Evolutionary conservation across 441 rosid species (phyloP), one percentile per base, ranked within the genome.

Genomic region (Corymbia calophylla): DNA sequence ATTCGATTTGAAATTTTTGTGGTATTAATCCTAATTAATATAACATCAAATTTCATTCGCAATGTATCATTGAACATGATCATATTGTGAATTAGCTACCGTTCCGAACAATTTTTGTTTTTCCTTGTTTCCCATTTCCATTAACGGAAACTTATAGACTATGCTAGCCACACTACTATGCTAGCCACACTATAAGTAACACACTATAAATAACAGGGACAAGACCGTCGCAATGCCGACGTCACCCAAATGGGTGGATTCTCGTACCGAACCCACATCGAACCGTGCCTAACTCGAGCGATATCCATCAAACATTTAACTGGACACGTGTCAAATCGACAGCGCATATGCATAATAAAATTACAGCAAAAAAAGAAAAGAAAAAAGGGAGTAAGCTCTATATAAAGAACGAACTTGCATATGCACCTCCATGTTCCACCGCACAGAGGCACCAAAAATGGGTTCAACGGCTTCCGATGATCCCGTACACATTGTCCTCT

Each of bases 401-500:
- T 73, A 21, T 39, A 39, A 13, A 21, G 84, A 73, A 39, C 44
- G 44, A 39, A 73, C 29, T 21, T 39, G 51, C 84, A 5, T 5
- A 11, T 73, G 84, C n/a, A 21, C 81, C 81, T 21, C 51, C 4
- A 21, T 21, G 49, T 73, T 73, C 49, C 49, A 5, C 44, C 49
- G 1, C 48, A 21, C 1, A 58, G 14, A 58, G 25, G 51, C 51
- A 73, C 82, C 51, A 39, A 73, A 73, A 39, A 73, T 73, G 51
- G 51, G n/a, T 73, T 39, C 51, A 12, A 49, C 6, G 12, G 21
- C 16, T 73, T 73, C n/a, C n/a, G n/a, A 39, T 14, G 9, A 47
- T 73, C 84, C 51, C 84, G 4, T 39, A 39, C 97, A 95, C 73
- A 95, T 91, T 23, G 89, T 93, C 81, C 89, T 96, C 58, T 96